Percentiles rank a stretch among this genome's conserved stretches.
Conservation (phyloP, 1,284 basidiomycete species). For the Tilletiopsis washingtonensis region DNA sequence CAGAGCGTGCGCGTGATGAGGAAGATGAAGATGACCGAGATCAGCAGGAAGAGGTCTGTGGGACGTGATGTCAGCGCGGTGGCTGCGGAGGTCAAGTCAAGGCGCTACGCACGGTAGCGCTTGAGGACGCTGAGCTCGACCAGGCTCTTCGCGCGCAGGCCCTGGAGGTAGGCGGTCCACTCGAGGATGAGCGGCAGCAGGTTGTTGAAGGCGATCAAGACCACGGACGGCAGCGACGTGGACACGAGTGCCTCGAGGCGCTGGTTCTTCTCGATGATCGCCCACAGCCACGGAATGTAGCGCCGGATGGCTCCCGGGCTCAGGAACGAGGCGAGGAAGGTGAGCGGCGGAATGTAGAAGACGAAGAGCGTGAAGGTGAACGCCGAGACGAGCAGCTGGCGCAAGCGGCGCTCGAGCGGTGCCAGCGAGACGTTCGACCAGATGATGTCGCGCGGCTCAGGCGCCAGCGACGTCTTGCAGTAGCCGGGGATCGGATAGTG, state of each 20-base stretch:
- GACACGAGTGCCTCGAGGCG: constrained; percentile 78
- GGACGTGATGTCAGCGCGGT: background rate
- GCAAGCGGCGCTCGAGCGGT: constrained; percentile 43
- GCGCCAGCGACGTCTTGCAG: constrained; percentile 54
- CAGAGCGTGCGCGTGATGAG: constrained; percentile 80
- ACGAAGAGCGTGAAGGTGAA: constrained; percentile 60
- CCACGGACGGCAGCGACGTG: constrained; percentile 82
- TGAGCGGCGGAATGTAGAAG: constrained; percentile 43
- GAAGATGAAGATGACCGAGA: constrained; percentile 94
- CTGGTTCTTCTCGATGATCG: constrained; percentile 68
- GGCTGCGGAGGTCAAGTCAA: background rate
- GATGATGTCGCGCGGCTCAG: constrained; percentile 89
- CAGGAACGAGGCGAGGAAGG: constrained; percentile 69
- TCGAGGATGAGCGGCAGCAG: constrained; percentile 80
- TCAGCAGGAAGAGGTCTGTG: constrained; percentile 84
- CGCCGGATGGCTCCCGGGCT: constrained; percentile 88
- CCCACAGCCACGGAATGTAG: constrained; percentile 69
- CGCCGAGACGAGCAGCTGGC: constrained; percentile 48
- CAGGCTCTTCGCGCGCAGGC: constrained; percentile 77
- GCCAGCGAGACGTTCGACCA: constrained; percentile 76
- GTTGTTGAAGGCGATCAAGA: constrained; percentile 82
- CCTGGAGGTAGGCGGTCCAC: constrained; percentile 75
- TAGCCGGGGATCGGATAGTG: constrained; percentile 52
- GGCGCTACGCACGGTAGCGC: constrained; percentile 51
- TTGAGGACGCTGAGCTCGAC: constrained; percentile 86